These are phyloP conservation scores for Daedaleopsis nitida DNA, from an alignment of 768 basidiomycete genomes.

Conservation along the genomic window DNA sequence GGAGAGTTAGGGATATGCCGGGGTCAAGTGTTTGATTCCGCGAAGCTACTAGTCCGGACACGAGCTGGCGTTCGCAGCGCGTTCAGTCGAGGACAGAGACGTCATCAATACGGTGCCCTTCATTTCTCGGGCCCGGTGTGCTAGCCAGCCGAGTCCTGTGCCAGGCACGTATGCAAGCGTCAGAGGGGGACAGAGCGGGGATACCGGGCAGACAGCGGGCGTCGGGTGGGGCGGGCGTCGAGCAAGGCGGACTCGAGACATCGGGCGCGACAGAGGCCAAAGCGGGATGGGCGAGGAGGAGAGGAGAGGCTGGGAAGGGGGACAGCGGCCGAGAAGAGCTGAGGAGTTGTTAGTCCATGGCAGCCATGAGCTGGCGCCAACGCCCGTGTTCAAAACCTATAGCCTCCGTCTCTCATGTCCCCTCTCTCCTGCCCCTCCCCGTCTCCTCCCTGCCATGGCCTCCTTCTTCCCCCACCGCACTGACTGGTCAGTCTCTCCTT, in stretches of 20 bases:
- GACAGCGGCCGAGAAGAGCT: background rate
- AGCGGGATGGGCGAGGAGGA: background rate
- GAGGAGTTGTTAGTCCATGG: background rate
- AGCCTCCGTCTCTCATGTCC: slow-evolving; percentile 15
- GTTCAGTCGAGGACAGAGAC: no score
- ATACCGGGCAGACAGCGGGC: no score
- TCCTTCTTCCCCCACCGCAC: slow-evolving; percentile 15
- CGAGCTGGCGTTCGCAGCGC: no score
- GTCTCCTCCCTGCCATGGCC: slow-evolving; percentile 7
- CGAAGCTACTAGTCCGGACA: no score
- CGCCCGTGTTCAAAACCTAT: slow-evolving; percentile 9
- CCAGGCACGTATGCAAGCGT: no score
- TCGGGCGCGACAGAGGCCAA: background rate
- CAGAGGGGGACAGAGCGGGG: no score
- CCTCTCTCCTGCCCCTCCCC: background rate
- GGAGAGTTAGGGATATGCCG: no score
- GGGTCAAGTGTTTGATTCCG: no score
- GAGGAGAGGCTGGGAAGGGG: background rate
- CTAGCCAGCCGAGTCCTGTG: no score
- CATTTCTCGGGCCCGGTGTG: no score
- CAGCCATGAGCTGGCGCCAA: slow-evolving; percentile 11
- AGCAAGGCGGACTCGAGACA: background rate
- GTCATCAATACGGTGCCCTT: no score
- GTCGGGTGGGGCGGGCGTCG: background rate
- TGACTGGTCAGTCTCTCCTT: slow-evolving; percentile 17